Conservation (phyloP, 768 basidiomycete genomes). For the Suillus subluteus region DNA sequence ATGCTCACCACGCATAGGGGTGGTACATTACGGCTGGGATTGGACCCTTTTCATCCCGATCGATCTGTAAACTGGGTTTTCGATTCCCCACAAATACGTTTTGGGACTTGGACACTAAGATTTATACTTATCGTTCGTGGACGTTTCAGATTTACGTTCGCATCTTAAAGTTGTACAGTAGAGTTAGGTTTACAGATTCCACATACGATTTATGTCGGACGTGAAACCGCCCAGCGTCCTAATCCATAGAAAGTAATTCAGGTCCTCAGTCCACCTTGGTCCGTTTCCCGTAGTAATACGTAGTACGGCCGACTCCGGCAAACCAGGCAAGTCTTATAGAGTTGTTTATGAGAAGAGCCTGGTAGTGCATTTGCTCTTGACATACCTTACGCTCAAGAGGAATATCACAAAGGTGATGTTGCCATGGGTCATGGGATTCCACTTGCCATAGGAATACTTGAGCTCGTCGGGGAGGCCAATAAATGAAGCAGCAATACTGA, state of each 20-base stretch:
- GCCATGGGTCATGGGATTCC: slow-evolving; percentile 79
- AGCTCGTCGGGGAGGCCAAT: slow-evolving; percentile 60
- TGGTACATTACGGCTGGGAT: not conserved
- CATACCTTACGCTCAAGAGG: slow-evolving; percentile 60
- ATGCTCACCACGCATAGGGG: not conserved
- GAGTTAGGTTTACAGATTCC: not conserved
- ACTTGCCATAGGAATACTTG: slow-evolving; percentile 50
- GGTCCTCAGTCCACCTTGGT: slow-evolving; percentile 1
- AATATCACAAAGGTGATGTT: slow-evolving; percentile 69
- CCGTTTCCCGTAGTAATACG: slow-evolving; percentile 41
- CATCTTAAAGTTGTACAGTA: not conserved
- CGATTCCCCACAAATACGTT: not conserved
- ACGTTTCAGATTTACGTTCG: not conserved
- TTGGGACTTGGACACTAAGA: not conserved
- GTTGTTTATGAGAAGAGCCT: slow-evolving; percentile 7
- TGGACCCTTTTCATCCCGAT: not conserved
- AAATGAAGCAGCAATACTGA: slow-evolving; percentile 61
- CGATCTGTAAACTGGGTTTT: not conserved
- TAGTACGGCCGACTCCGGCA: slow-evolving; percentile 49
- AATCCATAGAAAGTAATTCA: not conserved
- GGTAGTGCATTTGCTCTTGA: slow-evolving; percentile 3
- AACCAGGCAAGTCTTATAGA: slow-evolving; percentile 56
- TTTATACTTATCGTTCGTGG: not conserved
- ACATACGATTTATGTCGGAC: not conserved
- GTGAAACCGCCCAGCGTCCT: too few species aligned